A percentile compares a stretch with the other conserved stretches of the same genome.
Evolutionary conservation across 2,329 filamentous ascomycete genomes (phyloP).

Genomic region (Polychaeton citri): DNA sequence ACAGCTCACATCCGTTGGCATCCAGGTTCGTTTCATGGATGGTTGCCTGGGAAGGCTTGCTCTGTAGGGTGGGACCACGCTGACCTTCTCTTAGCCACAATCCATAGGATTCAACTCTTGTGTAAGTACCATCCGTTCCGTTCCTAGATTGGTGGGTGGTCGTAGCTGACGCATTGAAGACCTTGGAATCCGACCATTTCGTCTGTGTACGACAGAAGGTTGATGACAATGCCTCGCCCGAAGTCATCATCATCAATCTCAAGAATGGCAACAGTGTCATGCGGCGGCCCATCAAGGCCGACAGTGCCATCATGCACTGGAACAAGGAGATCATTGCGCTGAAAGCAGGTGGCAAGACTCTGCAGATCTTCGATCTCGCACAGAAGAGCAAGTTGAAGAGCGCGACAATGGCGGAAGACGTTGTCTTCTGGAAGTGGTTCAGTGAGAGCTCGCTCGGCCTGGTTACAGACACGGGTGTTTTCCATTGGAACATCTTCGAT

Average conservation of each 20-base stretch:
- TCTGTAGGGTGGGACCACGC: conserved; percentile 1
- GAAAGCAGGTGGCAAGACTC: conserved; percentile 82
- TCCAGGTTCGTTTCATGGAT: conserved; percentile 27
- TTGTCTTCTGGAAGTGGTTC: conserved; percentile 99
- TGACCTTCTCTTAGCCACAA: conserved; percentile 35
- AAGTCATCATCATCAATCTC: conserved; percentile 95
- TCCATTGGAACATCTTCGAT: conserved; percentile 97
- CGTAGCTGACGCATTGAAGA: too few species aligned
- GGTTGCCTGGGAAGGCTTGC: background rate
- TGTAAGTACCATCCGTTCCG: conserved; percentile 43
- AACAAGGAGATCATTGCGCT: conserved; percentile 89
- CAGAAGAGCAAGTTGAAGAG: conserved; percentile 95
- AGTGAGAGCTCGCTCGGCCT: conserved; percentile 77
- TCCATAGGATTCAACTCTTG: conserved; percentile 81
- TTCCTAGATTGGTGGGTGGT: too few species aligned
- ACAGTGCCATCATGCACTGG: conserved; percentile 99
- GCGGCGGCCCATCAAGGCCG: conserved; percentile 90
- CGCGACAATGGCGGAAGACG: conserved; percentile 89
- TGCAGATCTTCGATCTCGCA: conserved; percentile 94
- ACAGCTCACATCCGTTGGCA: conserved; percentile 34
- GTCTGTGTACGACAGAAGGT: conserved; percentile 95
- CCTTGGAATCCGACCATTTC: conserved; percentile 92
- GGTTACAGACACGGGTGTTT: conserved; percentile 81
- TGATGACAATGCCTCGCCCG: conserved; percentile 67
- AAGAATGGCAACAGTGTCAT: conserved; percentile 96